These are phyloP conservation scores for Penicillium cinerascens DNA, from an alignment of 495 filamentous ascomycete species.

Conservation along the genomic window DNA sequence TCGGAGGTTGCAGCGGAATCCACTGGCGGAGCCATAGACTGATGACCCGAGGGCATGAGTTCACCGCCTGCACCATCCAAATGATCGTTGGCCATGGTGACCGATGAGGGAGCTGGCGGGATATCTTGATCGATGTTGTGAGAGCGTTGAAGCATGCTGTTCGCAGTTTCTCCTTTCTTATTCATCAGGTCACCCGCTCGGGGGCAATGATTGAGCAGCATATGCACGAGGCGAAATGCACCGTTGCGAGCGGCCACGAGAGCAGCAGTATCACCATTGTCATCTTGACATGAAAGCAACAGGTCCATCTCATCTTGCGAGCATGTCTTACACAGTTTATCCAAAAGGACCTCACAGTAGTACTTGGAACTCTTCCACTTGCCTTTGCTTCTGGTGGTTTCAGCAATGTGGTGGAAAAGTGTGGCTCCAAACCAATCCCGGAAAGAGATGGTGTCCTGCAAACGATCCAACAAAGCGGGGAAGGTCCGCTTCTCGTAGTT, in stretches of 20 bases:
- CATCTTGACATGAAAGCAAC: slow-evolving; percentile 70
- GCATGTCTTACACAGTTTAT: slow-evolving; percentile 69
- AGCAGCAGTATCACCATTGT: slow-evolving; percentile 81
- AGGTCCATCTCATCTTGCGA: slow-evolving; percentile 64
- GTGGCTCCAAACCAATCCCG: slow-evolving; percentile 76
- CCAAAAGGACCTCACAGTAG: slow-evolving; percentile 86
- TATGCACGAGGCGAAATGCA: slow-evolving; percentile 41
- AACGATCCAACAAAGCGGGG: slow-evolving; percentile 70
- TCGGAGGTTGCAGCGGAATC: slow-evolving; percentile 32
- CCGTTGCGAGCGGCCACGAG: slow-evolving; percentile 77
- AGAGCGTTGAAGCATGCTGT: slow-evolving; percentile 58
- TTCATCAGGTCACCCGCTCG: slow-evolving; percentile 79
- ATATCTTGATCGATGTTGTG: slow-evolving; percentile 33
- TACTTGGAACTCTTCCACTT: slow-evolving; percentile 84
- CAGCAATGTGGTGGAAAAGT: slow-evolving; percentile 88
- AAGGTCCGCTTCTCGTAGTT: slow-evolving; percentile 90
- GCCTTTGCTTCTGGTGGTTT: slow-evolving; percentile 70
- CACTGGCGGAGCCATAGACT: slow-evolving; percentile 17
- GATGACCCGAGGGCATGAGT: slow-evolving; percentile 22
- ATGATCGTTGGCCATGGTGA: slow-evolving; percentile 45
- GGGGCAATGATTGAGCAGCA: slow-evolving; percentile 53
- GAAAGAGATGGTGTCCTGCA: slow-evolving; percentile 70
- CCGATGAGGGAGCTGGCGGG: slow-evolving; percentile 40
- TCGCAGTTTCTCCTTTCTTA: slow-evolving; percentile 69
- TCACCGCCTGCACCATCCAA: slow-evolving; percentile 28